Conservation (phyloP, 2,329 filamentous ascomycete species). For the Karstenula rhodostoma region DNA sequence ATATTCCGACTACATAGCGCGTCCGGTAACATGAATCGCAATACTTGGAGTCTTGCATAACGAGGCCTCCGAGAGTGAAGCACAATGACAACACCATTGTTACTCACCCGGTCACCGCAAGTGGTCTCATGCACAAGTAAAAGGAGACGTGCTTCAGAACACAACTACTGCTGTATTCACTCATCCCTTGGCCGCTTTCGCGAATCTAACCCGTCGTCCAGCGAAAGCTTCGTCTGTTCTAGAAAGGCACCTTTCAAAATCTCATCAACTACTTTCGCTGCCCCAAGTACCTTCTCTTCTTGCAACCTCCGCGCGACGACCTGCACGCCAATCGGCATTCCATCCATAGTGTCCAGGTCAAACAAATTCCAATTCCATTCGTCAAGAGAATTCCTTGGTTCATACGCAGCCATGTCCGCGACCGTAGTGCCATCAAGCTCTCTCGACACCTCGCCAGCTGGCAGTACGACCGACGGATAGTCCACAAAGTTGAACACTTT, state of each 20-base stretch:
- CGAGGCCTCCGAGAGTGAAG: too few relatives aligned
- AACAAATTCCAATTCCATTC: constrained; percentile 60
- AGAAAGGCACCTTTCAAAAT: constrained; percentile 18
- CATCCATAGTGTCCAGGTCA: constrained; percentile 43
- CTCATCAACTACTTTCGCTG: constrained; percentile 40
- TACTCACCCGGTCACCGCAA: too few relatives aligned
- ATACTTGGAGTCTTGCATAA: neutral
- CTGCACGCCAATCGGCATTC: constrained; percentile 49
- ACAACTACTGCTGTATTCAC: neutral
- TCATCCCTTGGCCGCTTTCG: neutral
- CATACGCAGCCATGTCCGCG: constrained; percentile 44
- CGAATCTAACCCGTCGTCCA: neutral
- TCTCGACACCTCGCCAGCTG: constrained; percentile 58
- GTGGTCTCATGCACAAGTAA: neutral
- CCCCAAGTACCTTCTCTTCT: constrained; percentile 50
- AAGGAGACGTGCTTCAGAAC: too few relatives aligned
- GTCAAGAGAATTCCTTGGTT: constrained; percentile 60
- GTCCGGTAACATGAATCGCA: neutral
- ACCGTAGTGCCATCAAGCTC: constrained; percentile 48
- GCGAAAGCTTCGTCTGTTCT: neutral
- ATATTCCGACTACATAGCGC: too few relatives aligned
- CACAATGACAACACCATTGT: too few relatives aligned
- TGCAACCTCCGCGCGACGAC: constrained; percentile 46
- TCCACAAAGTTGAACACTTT: constrained; percentile 71
- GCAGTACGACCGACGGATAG: constrained; percentile 66